A percentile compares a stretch with the other conserved stretches of the same genome.
These are phyloP conservation scores for Quercus ilex DNA, from an alignment of 306 rosid species.

Conservation along the genomic window DNA sequence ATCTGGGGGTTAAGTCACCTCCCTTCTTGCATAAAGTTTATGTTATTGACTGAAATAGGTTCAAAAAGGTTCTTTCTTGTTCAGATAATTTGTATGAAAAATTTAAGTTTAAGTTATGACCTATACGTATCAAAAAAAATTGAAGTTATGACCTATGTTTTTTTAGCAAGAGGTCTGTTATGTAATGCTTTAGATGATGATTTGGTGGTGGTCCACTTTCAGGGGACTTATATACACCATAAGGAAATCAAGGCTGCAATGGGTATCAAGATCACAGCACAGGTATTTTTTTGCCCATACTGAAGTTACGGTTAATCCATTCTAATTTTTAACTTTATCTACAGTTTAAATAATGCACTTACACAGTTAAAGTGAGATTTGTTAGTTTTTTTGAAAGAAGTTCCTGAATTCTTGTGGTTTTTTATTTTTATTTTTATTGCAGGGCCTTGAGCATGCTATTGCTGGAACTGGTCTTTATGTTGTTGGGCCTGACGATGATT, in stretches of 20 bases:
- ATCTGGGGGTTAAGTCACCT: background rate
- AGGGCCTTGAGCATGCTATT: conserved; percentile 98
- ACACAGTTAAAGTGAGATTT: background rate
- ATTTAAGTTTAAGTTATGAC: background rate
- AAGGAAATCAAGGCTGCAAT: conserved; percentile 97
- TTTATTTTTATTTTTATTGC: conserved; percentile 4
- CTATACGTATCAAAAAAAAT: background rate
- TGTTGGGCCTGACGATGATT: conserved; percentile 79
- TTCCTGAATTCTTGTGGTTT: conserved; percentile 5
- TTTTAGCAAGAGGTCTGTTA: background rate
- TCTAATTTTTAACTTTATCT: background rate
- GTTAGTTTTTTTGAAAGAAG: background rate
- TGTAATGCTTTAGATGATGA: conserved; percentile 8
- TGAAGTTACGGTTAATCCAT: conserved; percentile 6
- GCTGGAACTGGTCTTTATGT: conserved; percentile 87
- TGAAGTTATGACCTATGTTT: background rate
- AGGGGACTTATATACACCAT: conserved; percentile 92
- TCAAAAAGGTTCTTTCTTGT: background rate
- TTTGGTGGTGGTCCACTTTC: conserved; percentile 34
- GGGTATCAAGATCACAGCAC: conserved; percentile 94
- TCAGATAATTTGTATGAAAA: background rate
- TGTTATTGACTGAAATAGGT: background rate
- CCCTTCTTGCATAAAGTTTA: background rate
- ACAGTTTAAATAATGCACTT: background rate
- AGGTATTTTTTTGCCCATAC: conserved; percentile 49